These are phyloP conservation scores for Rhizophora mangle DNA, from an alignment of 345 rosid species.

Conservation along the genomic window DNA sequence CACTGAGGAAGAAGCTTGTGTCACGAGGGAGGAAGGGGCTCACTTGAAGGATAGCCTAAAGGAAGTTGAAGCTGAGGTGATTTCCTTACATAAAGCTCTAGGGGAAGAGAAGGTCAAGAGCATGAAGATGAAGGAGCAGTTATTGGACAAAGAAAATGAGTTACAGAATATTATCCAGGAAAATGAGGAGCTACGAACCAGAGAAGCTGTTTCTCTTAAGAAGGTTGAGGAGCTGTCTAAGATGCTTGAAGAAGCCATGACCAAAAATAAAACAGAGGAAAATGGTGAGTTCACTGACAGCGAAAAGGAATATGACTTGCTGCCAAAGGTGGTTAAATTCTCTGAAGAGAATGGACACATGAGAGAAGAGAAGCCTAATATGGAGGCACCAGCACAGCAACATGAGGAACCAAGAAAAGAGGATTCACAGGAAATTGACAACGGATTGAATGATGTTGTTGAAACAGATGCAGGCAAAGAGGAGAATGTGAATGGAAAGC, in stretches of 20 bases:
- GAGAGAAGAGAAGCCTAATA: conserved; percentile 55
- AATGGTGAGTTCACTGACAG: conserved; percentile 71
- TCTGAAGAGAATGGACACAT: conserved; percentile 86
- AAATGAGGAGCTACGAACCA: conserved; percentile 66
- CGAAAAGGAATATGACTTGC: conserved; percentile 87
- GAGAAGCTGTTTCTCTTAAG: conserved; percentile 50
- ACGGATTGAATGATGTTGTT: conserved; percentile 25
- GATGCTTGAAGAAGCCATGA: conserved; percentile 75
- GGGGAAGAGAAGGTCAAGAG: conserved; percentile 65
- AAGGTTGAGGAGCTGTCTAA: conserved; percentile 77
- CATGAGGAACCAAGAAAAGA: conserved; percentile 37
- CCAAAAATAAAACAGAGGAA: conserved; percentile 52
- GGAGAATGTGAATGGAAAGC: conserved; percentile 48
- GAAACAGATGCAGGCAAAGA: conserved; percentile 29
- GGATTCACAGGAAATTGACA: conserved; percentile 36
- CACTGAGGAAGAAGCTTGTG: conserved; percentile 71
- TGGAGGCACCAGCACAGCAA: conserved; percentile 38
- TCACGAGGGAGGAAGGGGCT: conserved; percentile 65
- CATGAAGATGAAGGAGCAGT: conserved; percentile 65
- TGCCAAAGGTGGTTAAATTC: conserved; percentile 87
- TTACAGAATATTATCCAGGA: conserved; percentile 54
- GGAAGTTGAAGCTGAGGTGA: conserved; percentile 79
- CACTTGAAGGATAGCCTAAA: conserved; percentile 61
- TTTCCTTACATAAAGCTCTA: conserved; percentile 70
- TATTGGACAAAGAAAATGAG: conserved; percentile 81